Evolutionary conservation across 176 grass and related monocot genomes (phyloP).

Genomic region (Juncus inflexus): DNA sequence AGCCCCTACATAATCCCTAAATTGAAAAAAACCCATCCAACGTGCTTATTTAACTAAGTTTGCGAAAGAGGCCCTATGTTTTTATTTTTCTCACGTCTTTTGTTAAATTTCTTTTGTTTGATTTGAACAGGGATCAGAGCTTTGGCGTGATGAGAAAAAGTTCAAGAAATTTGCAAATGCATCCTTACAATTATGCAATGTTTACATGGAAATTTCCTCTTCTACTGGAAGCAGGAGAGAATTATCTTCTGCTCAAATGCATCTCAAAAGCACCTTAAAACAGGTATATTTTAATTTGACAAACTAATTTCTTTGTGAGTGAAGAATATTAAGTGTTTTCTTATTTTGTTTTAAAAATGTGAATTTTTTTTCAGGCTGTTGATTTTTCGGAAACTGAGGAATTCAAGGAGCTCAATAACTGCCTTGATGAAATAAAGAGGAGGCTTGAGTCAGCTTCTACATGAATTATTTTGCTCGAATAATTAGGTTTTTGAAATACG

Average conservation of each 20-base stretch:
- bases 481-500: neutral
- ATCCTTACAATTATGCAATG: slow-evolving; percentile 67
- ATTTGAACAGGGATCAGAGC: slow-evolving; percentile 60
- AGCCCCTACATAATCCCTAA: too few relatives aligned
- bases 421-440: slow-evolving; percentile 53
- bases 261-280: slow-evolving; percentile 81
- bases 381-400: slow-evolving; percentile 57
- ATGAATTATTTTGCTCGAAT: neutral
- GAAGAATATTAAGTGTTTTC: neutral
- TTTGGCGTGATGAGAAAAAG: slow-evolving; percentile 57
- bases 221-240: slow-evolving; percentile 51
- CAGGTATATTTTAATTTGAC: slow-evolving; percentile 36
- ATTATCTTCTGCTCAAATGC: slow-evolving; percentile 73
- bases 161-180: slow-evolving; percentile 76
- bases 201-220: slow-evolving; percentile 72
- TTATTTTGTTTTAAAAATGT: slow-evolving; percentile 5
- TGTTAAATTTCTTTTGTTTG: neutral
- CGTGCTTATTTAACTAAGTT: too few relatives aligned
- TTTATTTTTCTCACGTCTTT: slow-evolving; percentile 3
- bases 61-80: neutral
- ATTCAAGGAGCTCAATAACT: slow-evolving; percentile 51
- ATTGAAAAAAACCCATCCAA: too few relatives aligned
- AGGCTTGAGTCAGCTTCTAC: slow-evolving; percentile 33
- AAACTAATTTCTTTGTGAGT: slow-evolving; percentile 10
- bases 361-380: slow-evolving; percentile 38